Evolutionary conservation across 805 yeast species (phyloP).

Genomic region (Kodamaea lidongshanica): DNA sequence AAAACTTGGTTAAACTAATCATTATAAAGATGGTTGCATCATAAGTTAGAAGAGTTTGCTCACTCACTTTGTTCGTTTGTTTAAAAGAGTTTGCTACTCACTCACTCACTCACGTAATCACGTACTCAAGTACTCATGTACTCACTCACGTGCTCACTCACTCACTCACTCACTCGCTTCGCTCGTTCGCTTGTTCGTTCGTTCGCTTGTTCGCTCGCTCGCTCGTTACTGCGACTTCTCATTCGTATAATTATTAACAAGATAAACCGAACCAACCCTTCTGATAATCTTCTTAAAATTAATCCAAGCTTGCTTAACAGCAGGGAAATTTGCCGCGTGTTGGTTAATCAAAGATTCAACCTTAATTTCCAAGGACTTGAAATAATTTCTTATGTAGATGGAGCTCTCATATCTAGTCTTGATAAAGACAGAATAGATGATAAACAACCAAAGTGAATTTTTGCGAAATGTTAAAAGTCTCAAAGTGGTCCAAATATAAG

Average conservation of each 20-base stretch:
- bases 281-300: slow-evolving; percentile 26
- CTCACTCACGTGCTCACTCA: too few relatives aligned
- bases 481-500: slow-evolving; percentile 39
- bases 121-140: too few relatives aligned
- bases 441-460: slow-evolving; percentile 55
- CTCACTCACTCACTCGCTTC: too few relatives aligned
- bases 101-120: too few relatives aligned
- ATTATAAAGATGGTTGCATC: too few relatives aligned
- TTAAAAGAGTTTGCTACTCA: too few relatives aligned
- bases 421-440: slow-evolving; percentile 56
- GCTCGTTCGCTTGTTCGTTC: too few relatives aligned
- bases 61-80: too few relatives aligned
- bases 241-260: slow-evolving; percentile 33
- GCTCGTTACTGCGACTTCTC: too few relatives aligned
- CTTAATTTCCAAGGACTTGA: slow-evolving; percentile 61
- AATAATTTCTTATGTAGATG: slow-evolving; percentile 59
- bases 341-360: slow-evolving; percentile 28
- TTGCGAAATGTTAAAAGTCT: slow-evolving; percentile 55
- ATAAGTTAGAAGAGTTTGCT: too few relatives aligned
- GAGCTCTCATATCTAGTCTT: slow-evolving; percentile 76
- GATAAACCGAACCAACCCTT: slow-evolving; percentile 21
- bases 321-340: slow-evolving; percentile 21
- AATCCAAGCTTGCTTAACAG: slow-evolving; percentile 33
- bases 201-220: too few relatives aligned
- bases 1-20: too few relatives aligned